A percentile compares a stretch with the other conserved stretches of the same genome.
phyloP scores from a whole-genome alignment of 1,139 yeast genomes.

The Suhomyces bokatorum region DNA sequence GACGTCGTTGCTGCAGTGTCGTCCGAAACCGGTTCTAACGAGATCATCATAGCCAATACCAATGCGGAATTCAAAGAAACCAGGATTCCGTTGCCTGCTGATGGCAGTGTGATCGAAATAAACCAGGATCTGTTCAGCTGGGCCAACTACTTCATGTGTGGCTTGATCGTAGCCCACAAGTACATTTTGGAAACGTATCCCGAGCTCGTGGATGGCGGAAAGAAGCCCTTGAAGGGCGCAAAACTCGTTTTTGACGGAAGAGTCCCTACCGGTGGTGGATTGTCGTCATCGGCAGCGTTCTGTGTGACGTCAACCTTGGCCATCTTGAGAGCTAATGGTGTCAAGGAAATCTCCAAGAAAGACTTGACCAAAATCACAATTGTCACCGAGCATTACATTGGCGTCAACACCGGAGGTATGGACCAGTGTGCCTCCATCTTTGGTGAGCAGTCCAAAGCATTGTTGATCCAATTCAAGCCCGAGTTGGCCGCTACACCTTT shows the following conservation, averaged over 20 bases:
- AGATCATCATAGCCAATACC: slow-evolving; percentile 47
- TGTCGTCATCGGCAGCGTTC: slow-evolving; percentile 72
- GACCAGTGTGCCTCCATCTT: slow-evolving; percentile 74
- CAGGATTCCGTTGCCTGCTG: slow-evolving; percentile 41
- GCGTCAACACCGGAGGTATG: slow-evolving; percentile 78
- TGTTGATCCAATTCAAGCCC: slow-evolving; percentile 65
- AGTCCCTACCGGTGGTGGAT: slow-evolving; percentile 75
- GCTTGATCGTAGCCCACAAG: slow-evolving; percentile 60
- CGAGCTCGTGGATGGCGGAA: slow-evolving; percentile 17
- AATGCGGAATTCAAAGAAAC: slow-evolving; percentile 30
- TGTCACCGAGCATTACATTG: slow-evolving; percentile 70
- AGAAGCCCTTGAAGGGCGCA: slow-evolving; percentile 44
- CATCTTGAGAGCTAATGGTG: slow-evolving; percentile 55
- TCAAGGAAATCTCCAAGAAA: slow-evolving; percentile 43
- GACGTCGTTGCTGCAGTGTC: slow-evolving; percentile 62
- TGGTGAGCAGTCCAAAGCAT: slow-evolving; percentile 61
- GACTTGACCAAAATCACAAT: slow-evolving; percentile 63
- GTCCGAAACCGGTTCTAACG: slow-evolving; percentile 24
- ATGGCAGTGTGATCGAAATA: slow-evolving; percentile 46
- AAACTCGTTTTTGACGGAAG: slow-evolving; percentile 60
- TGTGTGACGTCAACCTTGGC: slow-evolving; percentile 68
- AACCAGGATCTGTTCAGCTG: slow-evolving; percentile 54
- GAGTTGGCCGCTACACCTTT: slow-evolving; percentile 56
- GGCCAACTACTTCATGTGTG: slow-evolving; percentile 72
- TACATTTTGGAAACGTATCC: slow-evolving; percentile 41